Evolutionary conservation across 495 filamentous ascomycete genomes (phyloP).

Genomic region (Penicillium angulare): DNA sequence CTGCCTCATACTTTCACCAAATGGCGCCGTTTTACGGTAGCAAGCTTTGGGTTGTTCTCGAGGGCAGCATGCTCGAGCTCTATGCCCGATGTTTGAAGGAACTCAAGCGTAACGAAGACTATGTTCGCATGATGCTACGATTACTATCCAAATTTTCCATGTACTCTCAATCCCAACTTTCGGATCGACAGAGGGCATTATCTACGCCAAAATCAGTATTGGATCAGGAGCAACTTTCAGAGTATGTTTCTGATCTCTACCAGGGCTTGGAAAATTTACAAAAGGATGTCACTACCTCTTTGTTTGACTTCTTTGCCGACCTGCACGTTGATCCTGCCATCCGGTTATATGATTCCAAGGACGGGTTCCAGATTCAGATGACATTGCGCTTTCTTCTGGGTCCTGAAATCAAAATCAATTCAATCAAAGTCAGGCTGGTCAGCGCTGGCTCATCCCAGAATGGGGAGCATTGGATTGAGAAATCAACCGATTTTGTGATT

Average conservation of each 20-base stretch:
- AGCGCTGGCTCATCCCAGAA: slow-evolving; percentile 31
- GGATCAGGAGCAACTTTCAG: slow-evolving; percentile 56
- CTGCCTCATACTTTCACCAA: slow-evolving; percentile 77
- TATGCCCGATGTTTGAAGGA: slow-evolving; percentile 81
- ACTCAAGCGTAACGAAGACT: slow-evolving; percentile 74
- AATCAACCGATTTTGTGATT: slow-evolving; percentile 28
- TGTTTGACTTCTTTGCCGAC: slow-evolving; percentile 71
- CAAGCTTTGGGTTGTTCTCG: slow-evolving; percentile 74
- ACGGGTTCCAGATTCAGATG: slow-evolving; percentile 75
- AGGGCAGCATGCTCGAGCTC: slow-evolving; percentile 80
- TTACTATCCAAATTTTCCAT: slow-evolving; percentile 70
- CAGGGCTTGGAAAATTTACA: slow-evolving; percentile 58
- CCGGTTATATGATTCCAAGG: slow-evolving; percentile 65
- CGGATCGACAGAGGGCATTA: slow-evolving; percentile 32
- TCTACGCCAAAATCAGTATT: slow-evolving; percentile 32
- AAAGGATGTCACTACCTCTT: slow-evolving; percentile 62
- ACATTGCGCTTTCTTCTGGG: slow-evolving; percentile 69
- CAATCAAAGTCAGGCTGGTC: slow-evolving; percentile 64
- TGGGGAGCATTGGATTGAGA: slow-evolving; percentile 45
- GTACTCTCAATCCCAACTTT: slow-evolving; percentile 33
- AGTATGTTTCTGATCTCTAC: slow-evolving; percentile 67
- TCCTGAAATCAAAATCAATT: slow-evolving; percentile 65
- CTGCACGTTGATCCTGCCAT: slow-evolving; percentile 68
- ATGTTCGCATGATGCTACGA: slow-evolving; percentile 69
- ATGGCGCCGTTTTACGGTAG: slow-evolving; percentile 80